Evolutionary conservation across 805 yeast species (phyloP), one percentile per base, ranked within the genome.

Genomic region (Pichia deserticola): DNA sequence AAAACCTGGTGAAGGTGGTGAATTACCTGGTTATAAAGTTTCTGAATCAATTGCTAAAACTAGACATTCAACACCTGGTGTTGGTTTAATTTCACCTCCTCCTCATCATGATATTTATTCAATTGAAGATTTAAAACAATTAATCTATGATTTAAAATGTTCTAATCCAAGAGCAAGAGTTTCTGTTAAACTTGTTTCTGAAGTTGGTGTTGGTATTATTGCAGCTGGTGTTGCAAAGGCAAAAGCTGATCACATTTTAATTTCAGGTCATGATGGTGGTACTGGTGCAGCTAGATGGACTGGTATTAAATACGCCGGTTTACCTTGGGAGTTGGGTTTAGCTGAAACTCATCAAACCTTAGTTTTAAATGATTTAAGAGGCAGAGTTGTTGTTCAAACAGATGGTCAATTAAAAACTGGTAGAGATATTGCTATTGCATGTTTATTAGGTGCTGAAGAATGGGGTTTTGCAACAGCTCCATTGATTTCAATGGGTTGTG

Each of bases 1-100:
- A 49, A 92, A 92, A 72, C 98, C 98, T 10, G 99, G 98, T 74
- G 98, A 93, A 75, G 99, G 99, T 77, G 99, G 99, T 77, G 98
- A 93, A 70, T 76, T 89, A 58, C 97, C 97, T 36, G 96, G 96
- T 52, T 86, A 86, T 72, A 92, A 92, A 71, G 99, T 92, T 44
- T 79, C 92, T 30, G 80, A 76, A 51, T 79, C 79, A 44, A 92
- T 92, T 72, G 99, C 96, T 44, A 88, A 86, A 70, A 90, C 97
- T 8, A 82, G 99, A 71, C 97, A 90, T 69, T 89, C 97, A 0
- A 92, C 98, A 34, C 88, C 95, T 34, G 95, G 96, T 62, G 98
- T 92, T 51, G 98, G 98, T 60, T 77, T 92, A 63, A 92, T 93
- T 60, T 89, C 97, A 39, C 99, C 99, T 36, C 98, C 98, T 40